These are phyloP conservation scores for Podospora anserina DNA, from an alignment of 495 filamentous ascomycete species.

Conservation along the genomic window DNA sequence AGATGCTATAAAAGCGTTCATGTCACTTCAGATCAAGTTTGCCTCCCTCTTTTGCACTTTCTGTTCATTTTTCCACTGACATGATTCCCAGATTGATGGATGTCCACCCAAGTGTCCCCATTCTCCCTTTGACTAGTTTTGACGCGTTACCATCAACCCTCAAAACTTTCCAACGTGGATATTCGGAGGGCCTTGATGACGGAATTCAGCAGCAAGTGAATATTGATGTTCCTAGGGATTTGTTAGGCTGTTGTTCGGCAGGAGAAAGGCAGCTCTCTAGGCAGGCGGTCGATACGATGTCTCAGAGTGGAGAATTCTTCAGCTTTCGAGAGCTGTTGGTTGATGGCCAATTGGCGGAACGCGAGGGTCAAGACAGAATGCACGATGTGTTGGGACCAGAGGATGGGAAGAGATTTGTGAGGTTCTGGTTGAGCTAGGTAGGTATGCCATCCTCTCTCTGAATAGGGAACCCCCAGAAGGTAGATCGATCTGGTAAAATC, in stretches of 20 bases:
- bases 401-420: neutral
- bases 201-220: neutral
- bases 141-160: neutral
- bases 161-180: neutral
- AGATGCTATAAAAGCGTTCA: conserved; percentile 32
- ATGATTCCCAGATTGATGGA: neutral
- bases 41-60: neutral
- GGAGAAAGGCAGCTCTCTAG: neutral
- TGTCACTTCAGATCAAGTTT: conserved; percentile 46
- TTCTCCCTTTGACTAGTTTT: neutral
- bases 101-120: neutral
- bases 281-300: neutral
- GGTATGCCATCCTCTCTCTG: too few species aligned
- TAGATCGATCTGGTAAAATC: too few species aligned
- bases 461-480: too few species aligned
- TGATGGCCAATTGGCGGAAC: neutral
- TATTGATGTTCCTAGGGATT: neutral
- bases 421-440: neutral
- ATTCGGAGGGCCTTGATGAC: neutral
- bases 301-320: neutral
- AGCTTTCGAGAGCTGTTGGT: neutral
- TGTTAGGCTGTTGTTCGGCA: neutral
- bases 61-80: neutral
- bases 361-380: neutral
- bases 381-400: neutral